These are phyloP conservation scores for Perilla frutescens DNA, from an alignment of 257 asterid species.

Conservation along the genomic window DNA sequence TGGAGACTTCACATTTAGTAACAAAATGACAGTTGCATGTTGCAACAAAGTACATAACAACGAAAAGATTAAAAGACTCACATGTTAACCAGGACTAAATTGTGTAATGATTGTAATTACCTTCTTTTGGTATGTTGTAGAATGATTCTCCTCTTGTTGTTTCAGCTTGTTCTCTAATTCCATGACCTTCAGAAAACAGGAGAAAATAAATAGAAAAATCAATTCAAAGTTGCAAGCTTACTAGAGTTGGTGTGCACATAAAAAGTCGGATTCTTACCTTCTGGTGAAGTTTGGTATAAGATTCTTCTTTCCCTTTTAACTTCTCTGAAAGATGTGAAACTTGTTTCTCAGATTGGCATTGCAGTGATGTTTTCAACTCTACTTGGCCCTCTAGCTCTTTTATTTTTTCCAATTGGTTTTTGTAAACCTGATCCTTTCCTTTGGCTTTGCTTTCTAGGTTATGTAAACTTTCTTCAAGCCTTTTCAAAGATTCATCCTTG, in stretches of 20 bases:
- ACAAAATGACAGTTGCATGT: background rate
- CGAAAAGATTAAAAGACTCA: background rate
- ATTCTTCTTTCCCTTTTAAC: conserved; percentile 77
- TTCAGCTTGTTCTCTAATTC: conserved; percentile 81
- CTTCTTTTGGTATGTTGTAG: conserved; percentile 67
- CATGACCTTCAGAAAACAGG: conserved; percentile 51
- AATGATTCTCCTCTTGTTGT: conserved; percentile 57
- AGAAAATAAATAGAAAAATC: background rate
- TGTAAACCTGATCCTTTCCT: conserved; percentile 76
- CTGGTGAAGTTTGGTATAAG: conserved; percentile 72
- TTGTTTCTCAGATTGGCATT: conserved; percentile 72
- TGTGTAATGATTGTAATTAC: conserved; percentile 34
- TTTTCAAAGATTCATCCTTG: conserved; percentile 79
- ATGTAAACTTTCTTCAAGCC: conserved; percentile 81
- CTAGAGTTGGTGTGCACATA: background rate
- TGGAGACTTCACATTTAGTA: conserved; percentile 1
- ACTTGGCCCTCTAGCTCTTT: conserved; percentile 80
- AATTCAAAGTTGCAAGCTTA: background rate
- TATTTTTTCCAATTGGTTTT: conserved; percentile 74
- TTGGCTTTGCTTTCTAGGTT: conserved; percentile 77
- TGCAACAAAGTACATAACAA: background rate
- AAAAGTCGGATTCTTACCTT: conserved; percentile 51
- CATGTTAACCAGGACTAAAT: background rate
- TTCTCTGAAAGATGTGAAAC: conserved; percentile 65
- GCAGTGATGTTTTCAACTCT: conserved; percentile 62